Percentiles rank a stretch among this genome's conserved stretches.
Conservation (phyloP, 257 asterid species). For the Verbena officinalis region DNA sequence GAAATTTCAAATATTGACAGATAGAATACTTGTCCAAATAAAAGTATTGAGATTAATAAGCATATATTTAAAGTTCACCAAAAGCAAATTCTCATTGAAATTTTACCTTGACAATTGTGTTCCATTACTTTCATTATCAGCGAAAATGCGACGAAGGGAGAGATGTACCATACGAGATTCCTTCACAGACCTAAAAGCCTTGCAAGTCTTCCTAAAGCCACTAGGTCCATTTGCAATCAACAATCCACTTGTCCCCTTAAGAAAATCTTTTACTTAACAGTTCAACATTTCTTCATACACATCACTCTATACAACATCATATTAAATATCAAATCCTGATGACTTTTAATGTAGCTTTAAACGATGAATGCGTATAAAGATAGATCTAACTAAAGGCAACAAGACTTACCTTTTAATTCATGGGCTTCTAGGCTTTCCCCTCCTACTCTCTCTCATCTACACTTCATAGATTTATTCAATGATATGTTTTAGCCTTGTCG, state of each 20-base stretch:
- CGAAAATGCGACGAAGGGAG: constrained; percentile 63
- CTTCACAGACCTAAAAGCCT: constrained; percentile 73
- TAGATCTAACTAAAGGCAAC: constrained; percentile 22
- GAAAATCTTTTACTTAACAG: constrained; percentile 70
- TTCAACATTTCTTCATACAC: constrained; percentile 72
- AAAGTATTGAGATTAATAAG: constrained; percentile 20
- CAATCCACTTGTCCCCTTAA: constrained; percentile 84
- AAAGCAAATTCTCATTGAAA: constrained; percentile 3
- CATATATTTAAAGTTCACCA: neutral
- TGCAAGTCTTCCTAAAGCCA: constrained; percentile 96
- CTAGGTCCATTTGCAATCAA: constrained; percentile 93
- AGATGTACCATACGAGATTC: constrained; percentile 94
- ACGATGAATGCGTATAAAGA: neutral
- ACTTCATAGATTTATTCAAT: too few species aligned
- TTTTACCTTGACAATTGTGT: constrained; percentile 49
- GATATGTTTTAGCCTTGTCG: too few species aligned
- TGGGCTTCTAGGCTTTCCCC: too few species aligned
- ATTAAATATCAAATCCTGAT: constrained; percentile 1
- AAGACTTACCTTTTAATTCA: too few species aligned
- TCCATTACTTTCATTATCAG: constrained; percentile 38
- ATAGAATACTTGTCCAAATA: constrained; percentile 56
- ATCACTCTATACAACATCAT: constrained; percentile 49
- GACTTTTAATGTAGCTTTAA: neutral
- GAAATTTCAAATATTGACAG: constrained; percentile 86
- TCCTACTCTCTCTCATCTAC: too few species aligned